Conservation (phyloP, 495 filamentous ascomycete species). For the Hypoxylon rickii region DNA sequence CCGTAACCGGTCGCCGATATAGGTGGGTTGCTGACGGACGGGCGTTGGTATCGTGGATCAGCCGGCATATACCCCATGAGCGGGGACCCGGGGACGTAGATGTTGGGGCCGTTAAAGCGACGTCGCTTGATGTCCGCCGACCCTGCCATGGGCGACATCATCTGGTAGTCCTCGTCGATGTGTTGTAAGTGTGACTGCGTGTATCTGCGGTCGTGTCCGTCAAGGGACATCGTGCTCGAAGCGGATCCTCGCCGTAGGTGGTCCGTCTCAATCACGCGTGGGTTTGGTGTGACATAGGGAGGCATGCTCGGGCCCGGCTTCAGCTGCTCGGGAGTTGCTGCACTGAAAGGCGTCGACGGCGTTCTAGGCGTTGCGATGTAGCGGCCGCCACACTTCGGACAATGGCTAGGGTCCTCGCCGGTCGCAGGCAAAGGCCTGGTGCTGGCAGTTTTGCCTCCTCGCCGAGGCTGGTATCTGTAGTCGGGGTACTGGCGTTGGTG, state of each 20-base stretch:
- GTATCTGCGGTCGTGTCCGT: slow-evolving; percentile 34
- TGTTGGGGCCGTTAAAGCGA: slow-evolving; percentile 47
- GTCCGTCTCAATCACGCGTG: slow-evolving; percentile 34
- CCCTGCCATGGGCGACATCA: slow-evolving; percentile 39
- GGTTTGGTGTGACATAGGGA: slow-evolving; percentile 29
- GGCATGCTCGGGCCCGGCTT: slow-evolving; percentile 28
- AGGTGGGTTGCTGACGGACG: slow-evolving; percentile 25
- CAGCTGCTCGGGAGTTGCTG: slow-evolving; percentile 33
- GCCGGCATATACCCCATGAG: slow-evolving; percentile 31
- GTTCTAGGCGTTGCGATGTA: slow-evolving; percentile 62
- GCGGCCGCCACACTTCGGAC: slow-evolving; percentile 65
- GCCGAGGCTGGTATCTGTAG: slow-evolving; percentile 91
- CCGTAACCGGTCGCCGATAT: slow-evolving; percentile 30
- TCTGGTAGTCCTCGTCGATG: slow-evolving; percentile 48
- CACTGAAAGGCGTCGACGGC: slow-evolving; percentile 55
- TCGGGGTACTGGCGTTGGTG: slow-evolving; percentile 91
- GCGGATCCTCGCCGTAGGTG: slow-evolving; percentile 36
- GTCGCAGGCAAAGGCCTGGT: slow-evolving; percentile 39
- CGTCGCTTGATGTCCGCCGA: slow-evolving; percentile 64
- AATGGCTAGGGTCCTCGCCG: slow-evolving; percentile 55
- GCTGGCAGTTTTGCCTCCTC: slow-evolving; percentile 59
- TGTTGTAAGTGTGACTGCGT: slow-evolving; percentile 37
- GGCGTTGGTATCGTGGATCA: slow-evolving; percentile 30
- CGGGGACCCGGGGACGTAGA: slow-evolving; percentile 35
- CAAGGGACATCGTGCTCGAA: slow-evolving; percentile 28